Percentiles rank a stretch among this genome's conserved stretches.
These are phyloP conservation scores for Coemansia nantahalensis DNA, from an alignment of 192 early-diverging fungal species.

Conservation along the genomic window DNA sequence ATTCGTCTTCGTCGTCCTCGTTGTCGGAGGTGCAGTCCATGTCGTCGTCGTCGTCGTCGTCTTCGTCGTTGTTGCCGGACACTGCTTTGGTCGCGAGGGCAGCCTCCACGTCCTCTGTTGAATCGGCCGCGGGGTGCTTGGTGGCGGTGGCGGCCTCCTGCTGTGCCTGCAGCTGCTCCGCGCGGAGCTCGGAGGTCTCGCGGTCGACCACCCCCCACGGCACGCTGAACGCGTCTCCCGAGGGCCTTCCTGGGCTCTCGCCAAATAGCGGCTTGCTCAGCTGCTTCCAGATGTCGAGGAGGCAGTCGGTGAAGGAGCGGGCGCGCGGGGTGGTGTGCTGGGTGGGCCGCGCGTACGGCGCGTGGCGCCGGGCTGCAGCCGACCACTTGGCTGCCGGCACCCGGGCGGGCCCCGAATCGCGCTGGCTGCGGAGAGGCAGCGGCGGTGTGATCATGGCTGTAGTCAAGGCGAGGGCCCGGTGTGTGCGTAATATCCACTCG, in stretches of 20 bases:
- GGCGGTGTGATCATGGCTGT: too few relatives aligned
- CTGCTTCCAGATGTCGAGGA: constrained; percentile 24
- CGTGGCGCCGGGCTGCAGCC: constrained; percentile 15
- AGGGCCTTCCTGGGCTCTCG: constrained; percentile 3
- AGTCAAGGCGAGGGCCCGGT: too few relatives aligned
- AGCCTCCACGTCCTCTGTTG: too few relatives aligned
- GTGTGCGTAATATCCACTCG: too few relatives aligned
- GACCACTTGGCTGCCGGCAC: constrained; percentile 3
- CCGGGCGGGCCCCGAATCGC: too few relatives aligned
- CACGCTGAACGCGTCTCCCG: constrained; percentile 34
- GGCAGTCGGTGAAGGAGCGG: constrained; percentile 18
- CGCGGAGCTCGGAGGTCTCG: constrained; percentile 37
- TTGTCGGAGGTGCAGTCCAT: constrained; percentile 7
- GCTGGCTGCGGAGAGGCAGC: background rate
- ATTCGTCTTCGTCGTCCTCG: constrained; percentile 25
- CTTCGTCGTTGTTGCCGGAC: background rate
- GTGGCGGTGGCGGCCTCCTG: constrained; percentile 3
- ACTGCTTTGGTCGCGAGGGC: constrained; percentile 1
- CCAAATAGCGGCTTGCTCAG: constrained; percentile 35
- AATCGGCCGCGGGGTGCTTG: too few relatives aligned
- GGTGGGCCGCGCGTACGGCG: constrained; percentile 21
- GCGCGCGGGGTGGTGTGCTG: background rate
- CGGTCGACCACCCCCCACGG: constrained; percentile 47
- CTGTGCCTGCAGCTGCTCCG: constrained; percentile 22
- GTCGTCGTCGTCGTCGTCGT: too few relatives aligned